Percentiles rank a stretch among this genome's conserved stretches.
These are phyloP conservation scores for Metarhizium album DNA, from an alignment of 2,329 filamentous ascomycete species.

Conservation along the genomic window DNA sequence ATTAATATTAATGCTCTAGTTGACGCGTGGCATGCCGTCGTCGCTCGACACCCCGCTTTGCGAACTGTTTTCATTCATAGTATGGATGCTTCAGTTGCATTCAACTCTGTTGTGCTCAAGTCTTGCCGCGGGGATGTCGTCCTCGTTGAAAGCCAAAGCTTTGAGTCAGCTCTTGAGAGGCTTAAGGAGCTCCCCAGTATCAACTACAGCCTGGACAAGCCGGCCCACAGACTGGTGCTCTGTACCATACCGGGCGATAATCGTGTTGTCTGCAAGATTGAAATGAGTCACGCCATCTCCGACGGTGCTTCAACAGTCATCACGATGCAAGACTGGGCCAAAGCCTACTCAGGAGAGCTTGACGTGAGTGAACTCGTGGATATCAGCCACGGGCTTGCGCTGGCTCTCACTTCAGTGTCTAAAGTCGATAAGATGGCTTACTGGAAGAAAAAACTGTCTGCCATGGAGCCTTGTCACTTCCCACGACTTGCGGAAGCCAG, in stretches of 20 bases:
- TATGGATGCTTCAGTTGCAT: constrained; percentile 4
- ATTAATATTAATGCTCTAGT: constrained; percentile 4
- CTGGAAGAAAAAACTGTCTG: constrained; percentile 7
- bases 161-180: neutral
- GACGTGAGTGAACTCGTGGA: neutral
- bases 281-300: constrained; percentile 8
- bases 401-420: constrained; percentile 1
- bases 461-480: constrained; percentile 6
- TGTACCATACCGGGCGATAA: neutral
- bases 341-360: constrained; percentile 4
- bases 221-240: constrained; percentile 2
- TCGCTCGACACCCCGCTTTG: constrained; percentile 7
- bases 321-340: constrained; percentile 3
- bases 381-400: neutral
- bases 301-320: constrained; percentile 7
- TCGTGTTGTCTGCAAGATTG: constrained; percentile 6
- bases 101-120: constrained; percentile 4
- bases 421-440: constrained; percentile 3
- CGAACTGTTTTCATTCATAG: constrained; percentile 8
- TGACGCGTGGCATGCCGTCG: constrained; percentile 8
- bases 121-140: neutral
- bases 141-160: neutral
- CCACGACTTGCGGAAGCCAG: neutral
- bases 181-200: neutral
- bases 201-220: neutral